Percentiles rank a stretch among this genome's conserved stretches.
Conservation (phyloP, 208 protist genomes). For the Phytomonas serpens region DNA sequence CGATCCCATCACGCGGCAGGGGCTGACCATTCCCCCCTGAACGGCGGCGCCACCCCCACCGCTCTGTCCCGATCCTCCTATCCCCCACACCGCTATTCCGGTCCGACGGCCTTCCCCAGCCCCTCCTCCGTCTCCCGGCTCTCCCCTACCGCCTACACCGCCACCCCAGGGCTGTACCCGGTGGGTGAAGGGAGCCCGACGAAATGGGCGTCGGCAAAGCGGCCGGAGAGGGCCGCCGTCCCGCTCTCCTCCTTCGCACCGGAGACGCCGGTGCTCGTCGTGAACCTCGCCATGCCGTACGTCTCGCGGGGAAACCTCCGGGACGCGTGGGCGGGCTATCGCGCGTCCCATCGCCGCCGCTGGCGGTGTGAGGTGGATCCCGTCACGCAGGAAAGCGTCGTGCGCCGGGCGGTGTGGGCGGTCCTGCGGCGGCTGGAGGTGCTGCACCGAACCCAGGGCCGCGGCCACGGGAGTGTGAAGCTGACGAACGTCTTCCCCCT, state of each 20-base stretch:
- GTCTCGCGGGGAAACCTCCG: constrained; percentile 44
- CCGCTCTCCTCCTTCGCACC: constrained; percentile 10
- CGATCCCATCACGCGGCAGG: no score
- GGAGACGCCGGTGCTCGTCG: constrained; percentile 21
- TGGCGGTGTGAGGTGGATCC: constrained; percentile 17
- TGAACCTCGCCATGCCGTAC: constrained; percentile 41
- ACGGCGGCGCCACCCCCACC: no score
- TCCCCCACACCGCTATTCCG: not conserved
- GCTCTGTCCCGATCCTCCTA: not conserved
- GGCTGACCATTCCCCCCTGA: no score
- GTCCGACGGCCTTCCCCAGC: not conserved
- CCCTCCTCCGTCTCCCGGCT: no score
- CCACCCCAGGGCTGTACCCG: not conserved
- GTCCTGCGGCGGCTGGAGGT: constrained; percentile 42
- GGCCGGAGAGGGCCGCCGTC: no score
- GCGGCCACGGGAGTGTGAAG: constrained; percentile 57
- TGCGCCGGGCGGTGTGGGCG: constrained; percentile 51
- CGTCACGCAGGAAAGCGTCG: constrained; percentile 42
- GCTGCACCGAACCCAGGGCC: constrained; percentile 34
- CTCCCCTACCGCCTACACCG: not conserved
- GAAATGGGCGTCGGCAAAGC: not conserved
- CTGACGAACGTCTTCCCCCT: constrained; percentile 63
- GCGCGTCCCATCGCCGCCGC: not conserved
- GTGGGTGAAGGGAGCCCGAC: not conserved
- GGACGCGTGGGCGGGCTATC: constrained; percentile 34